Base-by-base conservation (phyloP, 257 asterid genomes). In the Ehretia macrophylla region DNA sequence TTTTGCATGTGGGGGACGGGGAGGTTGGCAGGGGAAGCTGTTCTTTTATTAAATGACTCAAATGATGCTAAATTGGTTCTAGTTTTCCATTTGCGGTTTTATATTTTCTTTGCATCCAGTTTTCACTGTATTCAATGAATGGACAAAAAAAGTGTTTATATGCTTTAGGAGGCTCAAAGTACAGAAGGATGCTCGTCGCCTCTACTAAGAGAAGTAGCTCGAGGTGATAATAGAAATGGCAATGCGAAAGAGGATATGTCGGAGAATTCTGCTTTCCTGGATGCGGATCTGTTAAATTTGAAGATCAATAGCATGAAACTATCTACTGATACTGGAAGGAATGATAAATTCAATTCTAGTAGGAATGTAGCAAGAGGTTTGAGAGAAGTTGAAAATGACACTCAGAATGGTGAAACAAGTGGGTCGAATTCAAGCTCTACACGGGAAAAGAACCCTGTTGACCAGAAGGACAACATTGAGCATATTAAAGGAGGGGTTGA, bases 381-480 rank as follows among this genome's bases (percentile, higher is more conserved):
- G 35, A 68, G 71, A 65, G 94, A 77, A 62, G 46, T 55, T 51
- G 87, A 78, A 59, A 76, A 68, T 59, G 95, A 87, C 21, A 35
- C 74, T 55, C 87, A 83, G 52, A 58, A 72, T 71, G 73, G 78
- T 67, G 95, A 84, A 65, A 81, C 88, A 5, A 84, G 85, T 70
- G 99, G 87, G 51, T 82, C 94, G 1, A 95, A 83, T 83, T 83
- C 95, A 52, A 92, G 95, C 50, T 89, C 91, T 51, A 68, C 77
- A 42, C 83, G 83, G 55, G 85, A 83, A 66, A 91, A 80, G 70
- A 75, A 73, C 76, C 59, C 66, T 40, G 46, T 44, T 64, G 80
- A 76, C 50, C 83, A 48, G 62, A 70, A 68, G 77, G 84, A 66
- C 46, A 58, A 79, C 63, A 63, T 53, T 52, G 87, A 73, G 63